phyloP scores from a whole-genome alignment of 2,329 filamentous ascomycete species.

The Colletotrichum liaoningense region DNA sequence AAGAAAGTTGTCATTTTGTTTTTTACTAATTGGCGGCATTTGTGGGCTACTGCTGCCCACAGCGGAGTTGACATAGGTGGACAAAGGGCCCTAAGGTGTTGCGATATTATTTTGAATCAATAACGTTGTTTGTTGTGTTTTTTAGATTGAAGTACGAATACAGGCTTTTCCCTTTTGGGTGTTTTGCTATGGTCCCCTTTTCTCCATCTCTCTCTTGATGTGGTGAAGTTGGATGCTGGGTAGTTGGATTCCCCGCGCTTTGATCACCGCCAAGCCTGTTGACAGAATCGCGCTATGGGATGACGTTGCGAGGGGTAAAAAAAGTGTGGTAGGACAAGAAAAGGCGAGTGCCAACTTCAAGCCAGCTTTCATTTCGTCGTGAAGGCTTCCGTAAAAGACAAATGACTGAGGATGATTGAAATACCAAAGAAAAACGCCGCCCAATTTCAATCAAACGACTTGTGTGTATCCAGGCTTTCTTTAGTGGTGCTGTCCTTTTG shows the following conservation, averaged over 20 bases:
- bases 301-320: conserved; percentile 1
- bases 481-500: too few relatives aligned
- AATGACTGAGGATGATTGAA: not conserved
- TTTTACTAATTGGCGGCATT: conserved; percentile 27
- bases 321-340: not conserved
- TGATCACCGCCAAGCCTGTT: conserved; percentile 12
- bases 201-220: not conserved
- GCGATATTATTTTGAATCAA: conserved; percentile 12
- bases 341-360: not conserved
- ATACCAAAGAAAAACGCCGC: not conserved
- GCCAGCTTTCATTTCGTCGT: not conserved
- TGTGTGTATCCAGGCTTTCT: not conserved
- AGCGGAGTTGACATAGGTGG: conserved; percentile 20
- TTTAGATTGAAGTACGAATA: conserved; percentile 27
- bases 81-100: conserved; percentile 8
- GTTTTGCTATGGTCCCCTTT: not conserved
- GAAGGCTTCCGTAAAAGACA: not conserved
- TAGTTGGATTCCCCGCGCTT: not conserved
- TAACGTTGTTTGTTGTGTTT: not conserved
- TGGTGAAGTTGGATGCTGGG: not conserved
- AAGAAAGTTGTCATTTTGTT: not conserved
- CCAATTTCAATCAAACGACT: not conserved
- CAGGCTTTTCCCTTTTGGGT: not conserved
- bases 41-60: conserved; percentile 6
- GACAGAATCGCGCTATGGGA: conserved; percentile 9